Evolutionary conservation across 2,329 filamentous ascomycete species (phyloP).

Genomic region (Xylariaceae sp.): DNA sequence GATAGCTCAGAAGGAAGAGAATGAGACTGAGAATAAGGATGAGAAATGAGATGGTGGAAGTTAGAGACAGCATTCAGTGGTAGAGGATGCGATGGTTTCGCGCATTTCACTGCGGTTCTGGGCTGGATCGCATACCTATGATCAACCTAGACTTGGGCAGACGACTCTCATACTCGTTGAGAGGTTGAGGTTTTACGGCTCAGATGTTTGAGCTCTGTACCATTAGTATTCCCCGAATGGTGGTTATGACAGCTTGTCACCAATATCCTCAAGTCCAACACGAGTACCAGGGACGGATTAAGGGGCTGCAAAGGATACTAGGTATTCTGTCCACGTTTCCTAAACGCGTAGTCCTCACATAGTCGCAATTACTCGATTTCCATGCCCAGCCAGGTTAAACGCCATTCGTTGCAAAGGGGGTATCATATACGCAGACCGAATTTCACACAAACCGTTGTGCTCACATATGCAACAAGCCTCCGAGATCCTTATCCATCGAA

Average conservation of each 20-base stretch:
- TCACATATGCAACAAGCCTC: constrained; percentile 49
- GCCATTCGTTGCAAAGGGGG: constrained; percentile 5
- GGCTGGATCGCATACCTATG: no score
- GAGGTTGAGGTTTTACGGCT: no score
- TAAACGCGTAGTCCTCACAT: not conserved
- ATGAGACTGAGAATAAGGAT: constrained; percentile 3
- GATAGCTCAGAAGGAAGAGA: constrained; percentile 24
- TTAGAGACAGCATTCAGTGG: not conserved
- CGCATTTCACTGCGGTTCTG: no score
- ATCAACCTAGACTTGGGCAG: no score
- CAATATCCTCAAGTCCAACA: no score
- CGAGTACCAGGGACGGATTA: no score
- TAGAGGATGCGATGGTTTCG: not conserved
- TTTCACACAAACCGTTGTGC: constrained; percentile 14
- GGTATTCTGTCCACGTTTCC: not conserved
- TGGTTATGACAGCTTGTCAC: no score
- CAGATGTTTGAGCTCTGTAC: no score
- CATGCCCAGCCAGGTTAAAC: not conserved
- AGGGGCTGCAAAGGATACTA: no score
- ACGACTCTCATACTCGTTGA: no score
- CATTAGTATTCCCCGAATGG: no score
- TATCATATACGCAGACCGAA: constrained; percentile 16
- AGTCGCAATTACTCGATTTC: not conserved
- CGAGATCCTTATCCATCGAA: constrained; percentile 52
- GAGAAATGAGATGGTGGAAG: not conserved